phyloP scores from a whole-genome alignment of 345 rosid species.

The Eucalyptus fibrosa region DNA sequence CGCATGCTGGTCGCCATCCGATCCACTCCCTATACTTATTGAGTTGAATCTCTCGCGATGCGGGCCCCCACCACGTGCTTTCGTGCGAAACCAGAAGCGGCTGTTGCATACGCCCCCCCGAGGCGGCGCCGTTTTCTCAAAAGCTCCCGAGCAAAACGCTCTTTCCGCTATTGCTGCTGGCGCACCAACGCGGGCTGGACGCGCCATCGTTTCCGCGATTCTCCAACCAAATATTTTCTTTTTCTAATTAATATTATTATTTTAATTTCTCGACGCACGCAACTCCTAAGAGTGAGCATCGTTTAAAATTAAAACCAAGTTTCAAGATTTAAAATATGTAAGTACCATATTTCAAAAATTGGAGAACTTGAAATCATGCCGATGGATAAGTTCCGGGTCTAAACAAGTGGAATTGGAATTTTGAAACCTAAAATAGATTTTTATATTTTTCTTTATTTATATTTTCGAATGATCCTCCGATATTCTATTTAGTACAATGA shows the following conservation, averaged over 20 bases:
- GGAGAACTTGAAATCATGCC: fast-evolving
- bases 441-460: too few relatives aligned
- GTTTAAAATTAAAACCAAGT: too few relatives aligned
- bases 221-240: background rate
- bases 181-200: background rate
- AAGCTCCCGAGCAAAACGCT: background rate
- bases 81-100: background rate
- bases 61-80: background rate
- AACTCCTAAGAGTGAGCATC: background rate
- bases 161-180: background rate
- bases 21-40: background rate
- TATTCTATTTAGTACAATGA: too few relatives aligned
- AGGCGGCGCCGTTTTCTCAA: background rate
- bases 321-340: too few relatives aligned
- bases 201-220: background rate
- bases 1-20: background rate
- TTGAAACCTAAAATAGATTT: too few relatives aligned
- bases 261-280: background rate
- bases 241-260: background rate
- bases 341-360: too few relatives aligned
- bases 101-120: too few relatives aligned
- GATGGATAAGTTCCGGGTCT: fast-evolving
- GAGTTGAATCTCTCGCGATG: background rate
- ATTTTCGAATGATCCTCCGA: too few relatives aligned
- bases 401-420: too few relatives aligned